A percentile compares a stretch with the other conserved stretches of the same genome.
These are phyloP conservation scores for Chamaecyparis obtusa DNA, from an alignment of 75 land plant species.

Conservation along the genomic window DNA sequence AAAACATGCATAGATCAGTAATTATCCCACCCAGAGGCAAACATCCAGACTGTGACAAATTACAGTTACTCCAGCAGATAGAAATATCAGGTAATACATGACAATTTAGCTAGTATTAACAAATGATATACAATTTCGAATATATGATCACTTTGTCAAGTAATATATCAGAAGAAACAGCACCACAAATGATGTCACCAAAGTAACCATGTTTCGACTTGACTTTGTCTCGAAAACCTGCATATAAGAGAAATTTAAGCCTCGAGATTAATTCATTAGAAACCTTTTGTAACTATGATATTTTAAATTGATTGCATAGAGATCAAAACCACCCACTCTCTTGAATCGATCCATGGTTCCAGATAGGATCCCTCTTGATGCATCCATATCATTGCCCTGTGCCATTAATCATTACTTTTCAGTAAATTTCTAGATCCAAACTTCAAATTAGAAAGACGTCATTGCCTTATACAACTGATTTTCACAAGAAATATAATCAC, in stretches of 20 bases:
- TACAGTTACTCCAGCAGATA: not conserved
- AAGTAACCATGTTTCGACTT: constrained; percentile 67
- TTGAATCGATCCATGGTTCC: constrained; percentile 93
- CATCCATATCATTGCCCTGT: constrained; percentile 94
- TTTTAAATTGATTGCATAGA: not conserved
- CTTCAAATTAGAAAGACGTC: not conserved
- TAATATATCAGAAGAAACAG: constrained; percentile 82
- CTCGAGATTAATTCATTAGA: not conserved
- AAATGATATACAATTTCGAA: not conserved
- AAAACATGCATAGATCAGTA: not conserved
- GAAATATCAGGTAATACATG: not conserved
- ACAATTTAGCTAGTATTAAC: not conserved
- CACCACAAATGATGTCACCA: constrained; percentile 78
- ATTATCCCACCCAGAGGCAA: constrained; percentile 1
- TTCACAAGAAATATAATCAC: not conserved
- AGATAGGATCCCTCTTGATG: constrained; percentile 83
- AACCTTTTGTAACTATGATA: not conserved
- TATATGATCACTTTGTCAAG: constrained; percentile 50
- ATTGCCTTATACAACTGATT: not conserved
- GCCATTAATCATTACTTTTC: not conserved
- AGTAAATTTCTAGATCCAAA: not conserved
- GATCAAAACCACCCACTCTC: constrained; percentile 42
- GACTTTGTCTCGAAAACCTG: constrained; percentile 94
- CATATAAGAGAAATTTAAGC: not conserved
- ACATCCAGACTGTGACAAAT: not conserved